These are phyloP conservation scores for Zasmidium angulare DNA, from an alignment of 2,329 filamentous ascomycete species.

Conservation along the genomic window DNA sequence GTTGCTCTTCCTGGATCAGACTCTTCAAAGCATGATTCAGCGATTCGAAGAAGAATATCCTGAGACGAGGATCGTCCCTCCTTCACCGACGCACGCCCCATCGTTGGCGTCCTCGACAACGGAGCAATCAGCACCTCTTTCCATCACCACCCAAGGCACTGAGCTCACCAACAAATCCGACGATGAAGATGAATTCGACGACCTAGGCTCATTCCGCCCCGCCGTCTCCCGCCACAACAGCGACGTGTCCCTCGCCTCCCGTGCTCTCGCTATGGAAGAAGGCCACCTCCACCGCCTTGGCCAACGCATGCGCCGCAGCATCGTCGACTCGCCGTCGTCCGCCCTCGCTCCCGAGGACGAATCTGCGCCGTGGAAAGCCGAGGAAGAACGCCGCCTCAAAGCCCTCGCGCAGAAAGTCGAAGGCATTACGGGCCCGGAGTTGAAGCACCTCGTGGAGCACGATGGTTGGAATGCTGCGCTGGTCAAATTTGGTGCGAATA, in stretches of 20 bases:
- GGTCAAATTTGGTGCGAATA: conserved; percentile 63
- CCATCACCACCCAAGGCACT: conserved; percentile 13
- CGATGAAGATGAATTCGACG: conserved; percentile 31
- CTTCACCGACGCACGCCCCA: conserved; percentile 14
- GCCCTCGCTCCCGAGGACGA: conserved; percentile 21
- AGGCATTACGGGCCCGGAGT: conserved; percentile 59
- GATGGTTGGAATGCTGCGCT: conserved; percentile 62
- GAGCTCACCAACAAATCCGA: conserved; percentile 31
- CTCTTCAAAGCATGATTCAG: conserved; percentile 85
- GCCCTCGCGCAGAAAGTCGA: conserved; percentile 46
- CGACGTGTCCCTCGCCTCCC: conserved; percentile 66
- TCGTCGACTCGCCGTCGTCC: conserved; percentile 51
- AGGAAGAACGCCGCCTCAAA: conserved; percentile 37
- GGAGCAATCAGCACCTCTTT: conserved; percentile 14
- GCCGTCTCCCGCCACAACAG: conserved; percentile 59
- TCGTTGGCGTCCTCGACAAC: conserved; percentile 19
- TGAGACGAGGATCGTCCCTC: conserved; percentile 65
- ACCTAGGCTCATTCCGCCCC: conserved; percentile 36
- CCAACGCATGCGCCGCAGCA: conserved; percentile 64
- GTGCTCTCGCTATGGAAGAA: conserved; percentile 66
- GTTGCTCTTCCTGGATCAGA: conserved; percentile 82
- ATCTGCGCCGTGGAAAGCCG: conserved; percentile 30
- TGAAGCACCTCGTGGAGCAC: conserved; percentile 61
- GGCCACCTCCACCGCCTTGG: conserved; percentile 68
- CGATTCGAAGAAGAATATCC: conserved; percentile 97